Evolutionary conservation across 2,329 filamentous ascomycete genomes (phyloP), one percentile per base, ranked within the genome.

Genomic region (Penicillium concentricum): DNA sequence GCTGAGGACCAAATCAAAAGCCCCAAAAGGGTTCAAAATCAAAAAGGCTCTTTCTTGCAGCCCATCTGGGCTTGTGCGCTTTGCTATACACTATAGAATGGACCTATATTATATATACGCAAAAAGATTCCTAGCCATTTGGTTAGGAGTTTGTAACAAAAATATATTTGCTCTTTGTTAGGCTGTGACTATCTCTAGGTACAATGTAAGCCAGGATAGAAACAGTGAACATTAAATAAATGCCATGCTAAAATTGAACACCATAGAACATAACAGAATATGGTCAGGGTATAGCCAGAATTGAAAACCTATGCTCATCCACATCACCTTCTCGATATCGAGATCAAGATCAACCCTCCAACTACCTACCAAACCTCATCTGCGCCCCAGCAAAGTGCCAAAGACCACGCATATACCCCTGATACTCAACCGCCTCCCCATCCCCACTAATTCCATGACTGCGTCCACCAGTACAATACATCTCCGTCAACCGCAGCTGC

Each of bases 401-500:
- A 65, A 99, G 77, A 1, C 88, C 93, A 61, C 88, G 84, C 62
- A 97, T 80, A 74, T 97, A 99, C 30, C 96, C 89, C 71, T 97
- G 92, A 74, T 99, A 99, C 43, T 92, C 92, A 18, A 99, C 92
- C 1, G 72, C 68, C 51, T 77, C 76, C 5, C 71, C 71, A 52
- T 70, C 72, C 0, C 73, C 75, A 22, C 67, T 70, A 37, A 72
- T 61, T 28, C 68, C 68, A 46, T 72, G 73, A 42, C 65, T 72
- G 46, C 72, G 76, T 57, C 76, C 72, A 6, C 78, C 76, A 4
- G 83, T 84, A 72, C 79, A 85, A 71, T 92, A 97, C 56, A 99
- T 97, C 80, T 99, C 94, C 0, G 92, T 97, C 70, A 99, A 78
- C 42, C 94, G 85, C 60, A 97, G 84, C 76, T 97, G 94, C 94